Evolutionary conservation across 768 basidiomycete genomes (phyloP), one percentile per base, ranked within the genome.

Genomic region (Amanita jacksonii): DNA sequence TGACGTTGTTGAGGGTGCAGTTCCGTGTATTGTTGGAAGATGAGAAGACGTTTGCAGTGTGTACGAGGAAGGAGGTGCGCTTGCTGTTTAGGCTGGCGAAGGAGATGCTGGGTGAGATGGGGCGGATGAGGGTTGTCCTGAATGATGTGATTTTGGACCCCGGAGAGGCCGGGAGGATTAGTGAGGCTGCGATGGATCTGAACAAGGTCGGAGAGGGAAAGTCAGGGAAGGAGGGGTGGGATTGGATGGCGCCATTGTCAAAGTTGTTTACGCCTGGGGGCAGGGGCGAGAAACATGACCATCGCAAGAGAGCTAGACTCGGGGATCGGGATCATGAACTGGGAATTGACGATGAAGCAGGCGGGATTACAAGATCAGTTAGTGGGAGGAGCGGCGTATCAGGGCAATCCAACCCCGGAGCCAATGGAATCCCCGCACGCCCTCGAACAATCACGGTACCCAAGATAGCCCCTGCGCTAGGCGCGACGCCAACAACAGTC

Each of bases 81-180:
- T 63, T 72, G 6, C 62, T 99, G 41, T 77, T 97, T 67, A 90
- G 83, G 55, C 62, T 97, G 33, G 71, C 94, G 61, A 84, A 79
- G 57, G 93, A 98, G 49, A 62, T 81, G 18, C 87, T 98, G 50
- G 68, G 68, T 32, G 90, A 94, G 57, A 70, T 94, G 57, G 85
- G 87, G 1, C 73, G 82, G 51, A 66, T 97, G 54, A 79, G 92
- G 41, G 76, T 79, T 25, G 74, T 81, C 30, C 64, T 98, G 49
- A 99, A 99, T 57, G 84, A 93, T 45, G 70, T 97, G 34, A 82
- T 91, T 37, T 73, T 99, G 18, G 91, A 98, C 46, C 96, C 96
- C 13, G 62, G 74, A 1, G 68, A 79, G 28, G 93, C 93, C 4
- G 51, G 61, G 2, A 78, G 73, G 54, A 64, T 98, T 24, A 77